Evolutionary conservation across 2,329 filamentous ascomycete species (phyloP).

Genomic region (Aspergillus calidoustus): DNA sequence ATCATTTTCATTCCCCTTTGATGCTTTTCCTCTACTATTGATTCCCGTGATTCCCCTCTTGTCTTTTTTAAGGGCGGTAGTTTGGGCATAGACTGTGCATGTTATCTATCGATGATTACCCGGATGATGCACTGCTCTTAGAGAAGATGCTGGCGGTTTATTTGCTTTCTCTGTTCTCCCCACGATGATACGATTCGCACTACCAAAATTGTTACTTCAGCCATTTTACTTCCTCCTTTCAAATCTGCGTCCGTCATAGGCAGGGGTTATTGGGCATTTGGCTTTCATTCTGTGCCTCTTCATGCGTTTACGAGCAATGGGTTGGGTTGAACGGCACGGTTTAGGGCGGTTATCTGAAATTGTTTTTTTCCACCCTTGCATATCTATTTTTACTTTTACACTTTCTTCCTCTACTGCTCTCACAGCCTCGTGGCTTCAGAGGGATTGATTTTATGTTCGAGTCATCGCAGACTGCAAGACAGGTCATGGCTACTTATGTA

Average conservation of each 20-base stretch:
- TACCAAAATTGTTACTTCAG: slow-evolving; percentile 21
- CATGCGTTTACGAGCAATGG: slow-evolving; percentile 35
- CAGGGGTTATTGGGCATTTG: slow-evolving; percentile 17
- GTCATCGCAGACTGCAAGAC: neutral
- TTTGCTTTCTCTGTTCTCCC: slow-evolving; percentile 23
- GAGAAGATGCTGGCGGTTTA: slow-evolving; percentile 28
- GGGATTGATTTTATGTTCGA: no score
- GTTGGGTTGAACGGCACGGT: slow-evolving; percentile 29
- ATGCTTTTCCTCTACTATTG: slow-evolving; percentile 15
- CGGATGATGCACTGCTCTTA: slow-evolving; percentile 27
- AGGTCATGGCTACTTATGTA: neutral
- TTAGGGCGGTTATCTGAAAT: slow-evolving; percentile 30
- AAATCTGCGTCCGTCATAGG: slow-evolving; percentile 8
- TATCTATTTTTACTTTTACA: slow-evolving; percentile 15
- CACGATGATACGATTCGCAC: slow-evolving; percentile 26
- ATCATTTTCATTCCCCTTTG: slow-evolving; percentile 18
- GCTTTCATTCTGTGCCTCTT: slow-evolving; percentile 22
- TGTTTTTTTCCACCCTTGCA: slow-evolving; percentile 16
- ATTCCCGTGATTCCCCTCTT: slow-evolving; percentile 18
- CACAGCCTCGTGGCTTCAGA: neutral
- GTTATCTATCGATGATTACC: slow-evolving; percentile 26
- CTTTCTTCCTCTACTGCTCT: neutral
- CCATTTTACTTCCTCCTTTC: slow-evolving; percentile 8
- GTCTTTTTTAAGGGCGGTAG: slow-evolving; percentile 26
- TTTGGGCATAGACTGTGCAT: slow-evolving; percentile 32